These are phyloP conservation scores for Chrysanthemum makinoi DNA, from an alignment of 129 eudicot species.

Conservation along the genomic window DNA sequence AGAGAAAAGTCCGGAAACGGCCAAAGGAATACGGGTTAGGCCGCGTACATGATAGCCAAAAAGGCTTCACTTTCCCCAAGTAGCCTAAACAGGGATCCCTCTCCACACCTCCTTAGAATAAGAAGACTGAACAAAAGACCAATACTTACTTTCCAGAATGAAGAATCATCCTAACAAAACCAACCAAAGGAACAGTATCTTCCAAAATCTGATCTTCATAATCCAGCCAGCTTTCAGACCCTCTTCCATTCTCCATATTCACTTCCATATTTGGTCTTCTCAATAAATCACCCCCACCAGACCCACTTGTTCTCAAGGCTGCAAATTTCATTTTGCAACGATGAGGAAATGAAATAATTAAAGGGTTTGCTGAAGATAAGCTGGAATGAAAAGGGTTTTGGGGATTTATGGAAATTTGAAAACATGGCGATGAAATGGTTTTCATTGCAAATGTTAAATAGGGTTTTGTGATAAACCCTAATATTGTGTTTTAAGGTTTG, in stretches of 20 bases:
- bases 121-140: neutral
- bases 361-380: slow-evolving; percentile 31
- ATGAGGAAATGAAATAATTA: slow-evolving; percentile 25
- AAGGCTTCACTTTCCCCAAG: no score
- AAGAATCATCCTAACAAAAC: slow-evolving; percentile 81
- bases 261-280: slow-evolving; percentile 46
- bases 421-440: slow-evolving; percentile 16
- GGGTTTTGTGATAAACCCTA: slow-evolving; percentile 9
- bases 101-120: no score
- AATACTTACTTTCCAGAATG: slow-evolving; percentile 87
- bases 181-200: slow-evolving; percentile 81
- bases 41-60: no score
- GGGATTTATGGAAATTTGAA: slow-evolving; percentile 17
- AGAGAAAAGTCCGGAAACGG: no score
- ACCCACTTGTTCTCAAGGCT: slow-evolving; percentile 29
- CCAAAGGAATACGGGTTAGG: no score
- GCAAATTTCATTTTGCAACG: neutral
- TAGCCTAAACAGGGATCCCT: neutral
- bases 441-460: neutral
- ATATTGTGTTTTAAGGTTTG: neutral
- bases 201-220: slow-evolving; percentile 79
- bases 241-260: slow-evolving; percentile 2
- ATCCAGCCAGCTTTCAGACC: slow-evolving; percentile 53
- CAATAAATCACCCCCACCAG: slow-evolving; percentile 35
- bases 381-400: slow-evolving; percentile 23